phyloP scores from a whole-genome alignment of 2,329 filamentous ascomycete genomes.

The Epicoccum nigrum region DNA sequence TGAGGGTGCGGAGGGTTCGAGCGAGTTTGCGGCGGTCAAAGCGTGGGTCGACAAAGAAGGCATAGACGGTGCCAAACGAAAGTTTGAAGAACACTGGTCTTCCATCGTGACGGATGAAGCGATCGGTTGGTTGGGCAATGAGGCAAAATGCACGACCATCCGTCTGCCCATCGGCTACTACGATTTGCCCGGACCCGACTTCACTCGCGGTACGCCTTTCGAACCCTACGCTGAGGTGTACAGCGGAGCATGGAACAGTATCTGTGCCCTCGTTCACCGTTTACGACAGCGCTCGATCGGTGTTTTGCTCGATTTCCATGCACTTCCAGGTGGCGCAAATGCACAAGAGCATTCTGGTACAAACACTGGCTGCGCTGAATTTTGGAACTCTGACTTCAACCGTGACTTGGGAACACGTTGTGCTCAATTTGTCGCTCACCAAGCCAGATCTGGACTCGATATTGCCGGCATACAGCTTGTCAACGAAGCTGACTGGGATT shows the following conservation, averaged over 20 bases:
- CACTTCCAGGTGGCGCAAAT: slow-evolving; percentile 65
- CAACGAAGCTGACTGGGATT: slow-evolving; percentile 61
- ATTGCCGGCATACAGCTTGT: slow-evolving; percentile 64
- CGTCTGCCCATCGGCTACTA: slow-evolving; percentile 67
- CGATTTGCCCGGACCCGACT: slow-evolving; percentile 57
- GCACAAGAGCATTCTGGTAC: slow-evolving; percentile 62
- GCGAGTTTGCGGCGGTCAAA: slow-evolving; percentile 60
- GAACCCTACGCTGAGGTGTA: slow-evolving; percentile 58
- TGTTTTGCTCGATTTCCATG: slow-evolving; percentile 64
- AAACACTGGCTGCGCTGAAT: slow-evolving; percentile 56
- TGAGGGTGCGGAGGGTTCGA: slow-evolving; percentile 49
- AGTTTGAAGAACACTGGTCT: slow-evolving; percentile 62
- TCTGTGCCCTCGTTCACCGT: slow-evolving; percentile 55
- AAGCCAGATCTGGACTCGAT: slow-evolving; percentile 51
- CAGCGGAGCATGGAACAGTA: slow-evolving; percentile 58
- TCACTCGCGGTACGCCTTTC: slow-evolving; percentile 60
- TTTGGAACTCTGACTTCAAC: slow-evolving; percentile 56
- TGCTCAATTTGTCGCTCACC: slow-evolving; percentile 57
- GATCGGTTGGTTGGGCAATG: slow-evolving; percentile 59
- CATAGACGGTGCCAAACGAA: slow-evolving; percentile 54
- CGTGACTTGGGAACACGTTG: slow-evolving; percentile 56
- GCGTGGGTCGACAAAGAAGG: slow-evolving; percentile 56
- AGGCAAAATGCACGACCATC: slow-evolving; percentile 62
- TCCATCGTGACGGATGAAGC: slow-evolving; percentile 58
- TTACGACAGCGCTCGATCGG: slow-evolving; percentile 59